Conservation (phyloP, 2,329 filamentous ascomycete species). For the Diplodia intermedia region DNA sequence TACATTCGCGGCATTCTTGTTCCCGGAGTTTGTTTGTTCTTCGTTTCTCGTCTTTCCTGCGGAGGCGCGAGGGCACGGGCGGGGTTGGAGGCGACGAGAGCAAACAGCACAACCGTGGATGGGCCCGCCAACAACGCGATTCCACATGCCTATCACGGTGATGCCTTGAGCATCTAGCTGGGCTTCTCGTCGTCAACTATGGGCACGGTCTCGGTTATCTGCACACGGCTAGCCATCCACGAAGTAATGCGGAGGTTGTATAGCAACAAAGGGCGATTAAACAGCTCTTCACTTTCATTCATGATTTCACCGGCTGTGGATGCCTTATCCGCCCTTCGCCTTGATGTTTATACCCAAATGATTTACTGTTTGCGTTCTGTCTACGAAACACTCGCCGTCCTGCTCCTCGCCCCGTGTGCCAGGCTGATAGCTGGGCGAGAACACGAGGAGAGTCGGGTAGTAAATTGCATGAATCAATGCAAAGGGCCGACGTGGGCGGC, state of each 20-base stretch:
- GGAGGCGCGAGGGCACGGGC: constrained; percentile 1
- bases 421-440: neutral
- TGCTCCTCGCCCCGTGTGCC: neutral
- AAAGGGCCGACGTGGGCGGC: constrained; percentile 14
- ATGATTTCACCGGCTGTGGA: constrained; percentile 19
- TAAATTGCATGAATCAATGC: constrained; percentile 5
- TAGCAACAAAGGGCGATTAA: constrained; percentile 17
- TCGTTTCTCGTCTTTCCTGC: constrained; percentile 13
- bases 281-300: constrained; percentile 8
- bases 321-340: constrained; percentile 6
- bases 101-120: constrained; percentile 15
- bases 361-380: constrained; percentile 18
- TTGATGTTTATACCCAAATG: constrained; percentile 29
- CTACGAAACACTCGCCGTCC: neutral
- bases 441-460: constrained; percentile 1
- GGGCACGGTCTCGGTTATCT: constrained; percentile 8
- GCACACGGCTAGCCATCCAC: constrained; percentile 25
- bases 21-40: constrained; percentile 14
- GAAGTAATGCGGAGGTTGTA: constrained; percentile 25
- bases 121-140: constrained; percentile 13
- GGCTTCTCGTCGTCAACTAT: constrained; percentile 16
- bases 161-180: constrained; percentile 5
- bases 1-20: neutral
- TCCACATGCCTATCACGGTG: constrained; percentile 2
- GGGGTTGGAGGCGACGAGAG: constrained; percentile 11